These are phyloP conservation scores for Nakazawaea populi DNA, from an alignment of 805 yeast genomes.

Conservation along the genomic window DNA sequence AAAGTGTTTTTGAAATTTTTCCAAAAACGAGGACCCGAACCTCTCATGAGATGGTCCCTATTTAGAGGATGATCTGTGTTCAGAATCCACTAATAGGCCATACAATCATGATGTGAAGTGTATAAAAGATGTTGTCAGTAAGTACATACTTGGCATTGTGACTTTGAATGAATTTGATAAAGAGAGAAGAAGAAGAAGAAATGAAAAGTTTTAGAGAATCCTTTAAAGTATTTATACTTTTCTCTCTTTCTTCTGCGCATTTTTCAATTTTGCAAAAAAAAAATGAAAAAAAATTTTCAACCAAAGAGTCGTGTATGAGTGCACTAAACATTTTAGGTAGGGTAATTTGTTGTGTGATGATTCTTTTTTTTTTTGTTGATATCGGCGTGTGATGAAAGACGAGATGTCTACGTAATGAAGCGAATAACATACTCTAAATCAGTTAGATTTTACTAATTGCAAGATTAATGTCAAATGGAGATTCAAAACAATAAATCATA, in stretches of 20 bases:
- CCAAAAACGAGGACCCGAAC: conserved; percentile 65
- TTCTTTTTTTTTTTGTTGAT: too few relatives aligned
- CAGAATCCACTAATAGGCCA: not conserved
- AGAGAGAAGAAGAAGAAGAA: not conserved
- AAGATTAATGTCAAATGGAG: too few relatives aligned
- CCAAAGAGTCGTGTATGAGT: not conserved
- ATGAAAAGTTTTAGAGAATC: not conserved
- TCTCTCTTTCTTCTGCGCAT: not conserved
- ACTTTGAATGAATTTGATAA: conserved; percentile 20
- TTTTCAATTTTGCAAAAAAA: not conserved
- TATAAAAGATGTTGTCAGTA: not conserved
- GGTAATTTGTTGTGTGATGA: not conserved
- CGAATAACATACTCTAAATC: not conserved
- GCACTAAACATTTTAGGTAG: not conserved
- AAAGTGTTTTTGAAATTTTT: conserved; percentile 1
- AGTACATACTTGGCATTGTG: conserved; percentile 61
- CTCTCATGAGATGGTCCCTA: conserved; percentile 27
- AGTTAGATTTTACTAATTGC: too few relatives aligned
- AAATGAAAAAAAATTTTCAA: not conserved
- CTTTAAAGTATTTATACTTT: not conserved
- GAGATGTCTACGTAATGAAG: not conserved
- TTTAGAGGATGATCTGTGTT: not conserved
- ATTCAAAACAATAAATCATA: too few relatives aligned
- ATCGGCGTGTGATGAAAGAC: not conserved
- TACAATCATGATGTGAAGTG: conserved; percentile 2